phyloP scores from a whole-genome alignment of 306 rosid species.

The Citrullus amarus region DNA sequence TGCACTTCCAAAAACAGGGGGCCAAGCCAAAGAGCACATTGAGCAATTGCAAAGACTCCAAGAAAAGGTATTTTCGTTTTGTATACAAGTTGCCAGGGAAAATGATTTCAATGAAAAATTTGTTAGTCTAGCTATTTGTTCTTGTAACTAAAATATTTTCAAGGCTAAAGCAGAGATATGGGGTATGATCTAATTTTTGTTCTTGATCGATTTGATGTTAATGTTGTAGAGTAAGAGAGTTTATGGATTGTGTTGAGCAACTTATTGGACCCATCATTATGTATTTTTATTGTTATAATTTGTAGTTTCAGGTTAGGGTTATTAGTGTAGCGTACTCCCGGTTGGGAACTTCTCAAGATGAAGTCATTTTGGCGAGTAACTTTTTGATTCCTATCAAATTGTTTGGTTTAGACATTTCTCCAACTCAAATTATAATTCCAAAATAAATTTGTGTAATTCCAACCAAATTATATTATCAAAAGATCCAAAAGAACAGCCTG shows the following conservation, averaged over 20 bases:
- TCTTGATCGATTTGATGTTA: neutral
- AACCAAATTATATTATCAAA: too few relatives aligned
- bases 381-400: neutral
- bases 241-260: neutral
- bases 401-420: neutral
- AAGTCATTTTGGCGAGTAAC: neutral
- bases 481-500: too few relatives aligned
- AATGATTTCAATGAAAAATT: neutral
- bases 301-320: neutral
- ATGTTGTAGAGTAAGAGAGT: neutral
- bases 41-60: constrained; percentile 54
- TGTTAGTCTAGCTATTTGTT: neutral
- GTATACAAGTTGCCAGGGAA: neutral
- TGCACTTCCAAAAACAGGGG: constrained; percentile 18
- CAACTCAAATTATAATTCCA: neutral
- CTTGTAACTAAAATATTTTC: neutral
- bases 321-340: neutral
- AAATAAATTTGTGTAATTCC: too few relatives aligned
- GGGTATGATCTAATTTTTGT: neutral
- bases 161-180: neutral
- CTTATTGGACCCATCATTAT: neutral
- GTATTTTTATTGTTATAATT: neutral
- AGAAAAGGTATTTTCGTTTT: constrained; percentile 38
- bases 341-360: neutral
- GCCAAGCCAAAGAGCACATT: constrained; percentile 50